Base-by-base conservation (phyloP, 257 asterid genomes). In the Solanum chilense region DNA sequence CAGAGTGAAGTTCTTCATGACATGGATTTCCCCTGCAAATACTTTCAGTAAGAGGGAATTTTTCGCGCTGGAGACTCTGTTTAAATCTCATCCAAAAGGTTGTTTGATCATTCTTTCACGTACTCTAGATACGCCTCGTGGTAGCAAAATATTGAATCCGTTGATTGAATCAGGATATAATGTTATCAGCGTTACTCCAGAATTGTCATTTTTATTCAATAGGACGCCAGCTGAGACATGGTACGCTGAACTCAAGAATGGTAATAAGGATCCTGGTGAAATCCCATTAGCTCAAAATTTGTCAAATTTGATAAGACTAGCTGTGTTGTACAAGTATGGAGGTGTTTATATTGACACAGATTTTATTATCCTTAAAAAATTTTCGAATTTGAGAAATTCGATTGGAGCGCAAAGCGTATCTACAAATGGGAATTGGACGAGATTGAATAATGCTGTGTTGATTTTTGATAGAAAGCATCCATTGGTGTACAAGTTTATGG, bases 321-420 rank as follows among this genome's bases (percentile, higher is more conserved):
- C 94, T 2, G 94, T 91, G 66, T 14, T 96, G 27, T 96, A 93
- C 89, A 92, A 90, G 44, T 94, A 94, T 31, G 98, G 99, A 18
- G 99, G 99, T 1, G 91, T 93, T 62, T 96, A 94, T 77, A 60
- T 96, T 47, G 98, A 96, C 68, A 88, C 94, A 0, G 99, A 96
- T 91, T 93, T 94, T 44, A 88, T 96, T 78, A 85, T 95, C 85
- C 77, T 94, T 89, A 92, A 88, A 21, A 94, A 92, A 83, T 86
- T 96, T 84, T 93, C 97, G 0, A 35, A 75, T 31, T 82, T 94
- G 21, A 94, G 93, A 90, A 96, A 96, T 15, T 86, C 93, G 1
- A 92, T 94, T 33, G 99, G 96, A 23, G 98, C 96, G 23, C 99
- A 96, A 44, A 91, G 94, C 60, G 49, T 80, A 29, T 94, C 89